Percentiles rank a stretch among this genome's conserved stretches.
Conservation (phyloP, 108 stramenopile species). For the Cyclotella choctawhatcheeana region DNA sequence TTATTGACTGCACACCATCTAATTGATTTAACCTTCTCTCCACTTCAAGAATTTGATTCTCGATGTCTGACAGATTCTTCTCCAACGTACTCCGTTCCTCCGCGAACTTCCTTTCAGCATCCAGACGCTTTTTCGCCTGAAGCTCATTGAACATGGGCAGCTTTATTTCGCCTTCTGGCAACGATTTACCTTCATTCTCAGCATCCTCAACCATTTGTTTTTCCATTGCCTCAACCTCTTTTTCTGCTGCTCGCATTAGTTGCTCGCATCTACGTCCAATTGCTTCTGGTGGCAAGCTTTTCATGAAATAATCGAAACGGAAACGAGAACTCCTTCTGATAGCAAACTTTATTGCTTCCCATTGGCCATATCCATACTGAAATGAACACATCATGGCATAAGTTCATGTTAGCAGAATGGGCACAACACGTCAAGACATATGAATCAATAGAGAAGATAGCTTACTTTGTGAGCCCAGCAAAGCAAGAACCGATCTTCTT, state of each 20-base stretch:
- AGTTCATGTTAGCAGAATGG: too few species aligned
- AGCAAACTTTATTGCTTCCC: constrained; percentile 89
- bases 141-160: constrained; percentile 74
- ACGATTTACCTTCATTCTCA: constrained; percentile 50
- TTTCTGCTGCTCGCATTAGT: constrained; percentile 84
- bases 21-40: constrained; percentile 72
- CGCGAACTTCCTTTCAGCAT: constrained; percentile 50
- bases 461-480: constrained; percentile 82
- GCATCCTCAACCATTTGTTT: constrained; percentile 68
- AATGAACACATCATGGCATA: too few species aligned
- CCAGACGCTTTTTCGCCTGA: constrained; percentile 54
- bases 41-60: constrained; percentile 66
- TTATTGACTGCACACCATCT: constrained; percentile 35
- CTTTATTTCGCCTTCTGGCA: constrained; percentile 43
- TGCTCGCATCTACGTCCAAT: constrained; percentile 83
- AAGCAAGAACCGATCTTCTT: constrained; percentile 50
- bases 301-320: constrained; percentile 88
- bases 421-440: too few species aligned
- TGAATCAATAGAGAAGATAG: neutral
- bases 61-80: constrained; percentile 74
- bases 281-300: constrained; percentile 47
- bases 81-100: constrained; percentile 61
- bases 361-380: constrained; percentile 87
- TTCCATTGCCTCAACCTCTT: constrained; percentile 83
- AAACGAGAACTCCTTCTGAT: constrained; percentile 81